Evolutionary conservation across 129 eudicot genomes (phyloP), one percentile per base, ranked within the genome.

Genomic region (Centrapalus pauciflorus): DNA sequence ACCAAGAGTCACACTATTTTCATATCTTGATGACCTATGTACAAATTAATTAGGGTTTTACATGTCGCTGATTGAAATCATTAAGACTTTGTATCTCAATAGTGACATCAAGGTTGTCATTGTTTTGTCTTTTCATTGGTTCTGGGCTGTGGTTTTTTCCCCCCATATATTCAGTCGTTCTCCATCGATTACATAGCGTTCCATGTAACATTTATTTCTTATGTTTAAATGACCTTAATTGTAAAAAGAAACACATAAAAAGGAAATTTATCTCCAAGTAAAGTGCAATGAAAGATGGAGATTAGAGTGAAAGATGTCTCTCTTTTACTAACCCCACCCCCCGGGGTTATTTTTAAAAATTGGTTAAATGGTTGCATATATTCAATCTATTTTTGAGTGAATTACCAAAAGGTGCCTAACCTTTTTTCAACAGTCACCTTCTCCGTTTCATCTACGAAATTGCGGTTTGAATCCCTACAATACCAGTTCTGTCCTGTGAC

Each of bases 61-160:
- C 61, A 13, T 30, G 61, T n/a, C 55, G 50, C 34, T 66, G 72
- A 29, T 49, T 46, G 45, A 46, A 51, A 68, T 38, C 13, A 16
- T 54, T 52, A n/a, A 14, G 8, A 68, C 35, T 67, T 38, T 10
- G 62, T 28, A 54, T 37, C 28, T 68, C 35, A 16, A 14, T 68
- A 37, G 64, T 68, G 25, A 13, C 40, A n/a, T n/a, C n/a, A n/a
- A n/a, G n/a, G n/a, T 20, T 17, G 23, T 45, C 52, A 45, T 45
- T 16, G 55, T 69, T 38, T 69, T 45, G 7, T 45, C 8, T 16
- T 23, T 14, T 45, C 52, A 17, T 45, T 45, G 52, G 52, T n/a
- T n/a, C n/a, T n/a, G n/a, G n/a, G 52, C 14, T 4, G 52, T 45
- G 52, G 21, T 10, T 45, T 45, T 43, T 0, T 43, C n/a, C n/a